These are phyloP conservation scores for Parmelia sp. DNA, from an alignment of 495 filamentous ascomycete genomes.

Conservation along the genomic window DNA sequence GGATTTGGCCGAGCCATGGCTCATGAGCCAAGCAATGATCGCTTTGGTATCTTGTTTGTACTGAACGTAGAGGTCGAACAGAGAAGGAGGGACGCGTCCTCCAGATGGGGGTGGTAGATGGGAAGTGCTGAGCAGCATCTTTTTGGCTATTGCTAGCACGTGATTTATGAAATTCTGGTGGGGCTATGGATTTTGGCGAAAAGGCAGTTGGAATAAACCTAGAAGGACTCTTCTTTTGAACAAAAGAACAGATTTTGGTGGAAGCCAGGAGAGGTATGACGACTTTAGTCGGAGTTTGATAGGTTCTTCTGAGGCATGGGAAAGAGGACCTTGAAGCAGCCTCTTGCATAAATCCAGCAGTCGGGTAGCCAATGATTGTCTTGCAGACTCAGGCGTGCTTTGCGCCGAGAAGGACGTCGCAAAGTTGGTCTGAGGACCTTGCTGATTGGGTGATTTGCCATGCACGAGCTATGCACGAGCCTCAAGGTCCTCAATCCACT, in stretches of 20 bases:
- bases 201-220: too few species aligned
- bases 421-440: background rate
- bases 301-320: background rate
- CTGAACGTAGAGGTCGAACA: slow-evolving; percentile 22
- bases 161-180: background rate
- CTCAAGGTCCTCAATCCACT: background rate
- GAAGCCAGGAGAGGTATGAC: background rate
- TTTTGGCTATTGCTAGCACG: background rate
- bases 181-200: background rate
- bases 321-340: background rate
- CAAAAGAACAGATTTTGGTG: background rate
- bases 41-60: slow-evolving; percentile 30
- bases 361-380: too few species aligned
- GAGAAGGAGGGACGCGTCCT: slow-evolving; percentile 16
- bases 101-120: background rate
- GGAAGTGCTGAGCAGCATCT: background rate
- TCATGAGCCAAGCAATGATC: slow-evolving; percentile 25
- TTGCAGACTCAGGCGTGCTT: too few species aligned
- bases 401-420: background rate
- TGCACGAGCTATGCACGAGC: too few species aligned
- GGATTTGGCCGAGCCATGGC: slow-evolving; percentile 16
- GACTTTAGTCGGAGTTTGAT: background rate
- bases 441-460: background rate
- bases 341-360: background rate
- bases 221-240: background rate